These are phyloP conservation scores for Fusarium globosum DNA, from an alignment of 2,329 filamentous ascomycete genomes.

Conservation along the genomic window DNA sequence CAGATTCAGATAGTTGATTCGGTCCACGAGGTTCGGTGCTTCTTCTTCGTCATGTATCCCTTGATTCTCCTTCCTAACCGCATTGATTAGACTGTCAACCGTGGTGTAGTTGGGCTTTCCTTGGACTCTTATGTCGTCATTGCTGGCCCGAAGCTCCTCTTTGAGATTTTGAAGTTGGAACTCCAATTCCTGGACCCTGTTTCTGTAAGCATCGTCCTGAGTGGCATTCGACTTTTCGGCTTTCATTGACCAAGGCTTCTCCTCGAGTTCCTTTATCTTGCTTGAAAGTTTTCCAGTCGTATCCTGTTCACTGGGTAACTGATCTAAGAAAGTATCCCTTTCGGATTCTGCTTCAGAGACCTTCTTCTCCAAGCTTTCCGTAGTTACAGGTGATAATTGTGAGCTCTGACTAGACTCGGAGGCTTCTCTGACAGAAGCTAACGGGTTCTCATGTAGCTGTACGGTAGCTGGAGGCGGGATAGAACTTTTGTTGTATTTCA, in stretches of 20 bases:
- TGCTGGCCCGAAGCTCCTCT: background rate
- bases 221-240: background rate
- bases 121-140: background rate
- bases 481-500: background rate
- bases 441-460: background rate
- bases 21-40: slow-evolving; percentile 11
- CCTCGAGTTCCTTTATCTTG: background rate
- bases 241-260: background rate
- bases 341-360: background rate
- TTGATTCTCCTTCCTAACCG: background rate
- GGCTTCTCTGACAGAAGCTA: background rate
- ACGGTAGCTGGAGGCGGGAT: background rate
- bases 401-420: background rate
- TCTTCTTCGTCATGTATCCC: background rate
- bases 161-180: background rate
- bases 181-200: background rate
- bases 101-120: slow-evolving; percentile 1
- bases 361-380: background rate
- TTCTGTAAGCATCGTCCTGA: background rate
- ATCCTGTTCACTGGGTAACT: background rate
- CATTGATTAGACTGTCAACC: slow-evolving; percentile 6
- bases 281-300: background rate
- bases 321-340: background rate
- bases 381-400: background rate
- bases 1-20: slow-evolving; percentile 35